A percentile compares a stretch with the other conserved stretches of the same genome.
These are phyloP conservation scores for Pleurotus pulmonarius DNA, from an alignment of 768 basidiomycete genomes.

Conservation along the genomic window DNA sequence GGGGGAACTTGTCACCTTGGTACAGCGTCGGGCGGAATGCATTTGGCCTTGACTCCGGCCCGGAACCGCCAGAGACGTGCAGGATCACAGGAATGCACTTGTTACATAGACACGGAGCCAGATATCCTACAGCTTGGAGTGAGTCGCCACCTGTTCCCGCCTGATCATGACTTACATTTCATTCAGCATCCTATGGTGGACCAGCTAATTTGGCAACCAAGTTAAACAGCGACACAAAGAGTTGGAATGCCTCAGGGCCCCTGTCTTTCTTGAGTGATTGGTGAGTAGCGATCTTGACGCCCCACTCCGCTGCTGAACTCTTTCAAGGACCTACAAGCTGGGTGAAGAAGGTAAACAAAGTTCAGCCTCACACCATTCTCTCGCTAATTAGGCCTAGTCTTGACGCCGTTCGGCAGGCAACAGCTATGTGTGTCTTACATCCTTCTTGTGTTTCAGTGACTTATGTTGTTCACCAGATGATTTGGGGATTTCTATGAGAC, in stretches of 20 bases:
- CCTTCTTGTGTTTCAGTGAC: neutral
- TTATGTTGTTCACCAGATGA: slow-evolving; percentile 37
- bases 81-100: slow-evolving; percentile 71
- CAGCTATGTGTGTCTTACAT: slow-evolving; percentile 61
- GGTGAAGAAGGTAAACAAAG: slow-evolving; percentile 70
- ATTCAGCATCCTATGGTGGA: slow-evolving; percentile 56
- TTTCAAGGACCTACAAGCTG: slow-evolving; percentile 77
- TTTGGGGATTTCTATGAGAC: slow-evolving; percentile 64
- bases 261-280: slow-evolving; percentile 81
- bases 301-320: neutral
- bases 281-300: slow-evolving; percentile 32
- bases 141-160: slow-evolving; percentile 18
- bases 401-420: slow-evolving; percentile 89
- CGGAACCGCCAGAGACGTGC: slow-evolving; percentile 69
- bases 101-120: slow-evolving; percentile 79
- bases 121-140: slow-evolving; percentile 67
- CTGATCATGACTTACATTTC: neutral
- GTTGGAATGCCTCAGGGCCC: slow-evolving; percentile 63
- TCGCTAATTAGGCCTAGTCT: slow-evolving; percentile 37
- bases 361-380: neutral
- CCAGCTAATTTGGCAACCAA: slow-evolving; percentile 54
- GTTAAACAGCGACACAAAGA: slow-evolving; percentile 47
- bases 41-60: slow-evolving; percentile 72
- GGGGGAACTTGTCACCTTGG: slow-evolving; percentile 89
- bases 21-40: slow-evolving; percentile 62